These are phyloP conservation scores for Boletus insuetus DNA, from an alignment of 768 basidiomycete species.

Conservation along the genomic window DNA sequence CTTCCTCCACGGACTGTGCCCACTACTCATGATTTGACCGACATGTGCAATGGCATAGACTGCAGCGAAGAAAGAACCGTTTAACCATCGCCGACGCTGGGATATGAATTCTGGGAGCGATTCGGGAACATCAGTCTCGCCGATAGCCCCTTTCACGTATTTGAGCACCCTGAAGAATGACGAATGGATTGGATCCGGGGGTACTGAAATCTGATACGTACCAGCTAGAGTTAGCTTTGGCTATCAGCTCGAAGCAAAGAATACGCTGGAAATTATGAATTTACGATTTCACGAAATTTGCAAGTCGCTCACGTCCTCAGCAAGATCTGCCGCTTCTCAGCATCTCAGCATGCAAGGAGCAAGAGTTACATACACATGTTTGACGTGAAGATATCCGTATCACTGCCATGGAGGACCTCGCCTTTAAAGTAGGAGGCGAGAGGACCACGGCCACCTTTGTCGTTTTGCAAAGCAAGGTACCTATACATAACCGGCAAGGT, in stretches of 20 bases:
- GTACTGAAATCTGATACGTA: constrained; percentile 30
- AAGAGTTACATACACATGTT: constrained; percentile 77
- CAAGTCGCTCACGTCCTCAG: constrained; percentile 68
- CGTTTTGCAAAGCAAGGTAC: constrained; percentile 87
- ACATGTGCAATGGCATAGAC: constrained; percentile 88
- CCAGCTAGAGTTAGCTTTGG: constrained; percentile 79
- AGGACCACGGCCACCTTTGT: constrained; percentile 78
- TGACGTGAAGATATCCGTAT: constrained; percentile 91
- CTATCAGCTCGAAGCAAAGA: constrained; percentile 76
- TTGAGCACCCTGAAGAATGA: constrained; percentile 74
- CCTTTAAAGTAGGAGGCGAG: constrained; percentile 97
- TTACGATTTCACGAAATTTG: not conserved
- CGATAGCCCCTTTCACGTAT: constrained; percentile 93
- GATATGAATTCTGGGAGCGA: constrained; percentile 89
- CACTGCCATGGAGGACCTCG: constrained; percentile 78
- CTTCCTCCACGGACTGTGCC: constrained; percentile 76
- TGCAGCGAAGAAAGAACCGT: constrained; percentile 93
- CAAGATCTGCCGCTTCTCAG: constrained; percentile 58
- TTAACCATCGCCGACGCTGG: constrained; percentile 86
- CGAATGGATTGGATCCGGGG: not conserved
- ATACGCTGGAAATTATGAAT: constrained; percentile 57
- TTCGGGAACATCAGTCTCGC: constrained; percentile 93
- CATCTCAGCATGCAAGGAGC: not conserved
- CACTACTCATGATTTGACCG: constrained; percentile 35
- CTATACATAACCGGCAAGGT: constrained; percentile 29